Evolutionary conservation across 2,329 filamentous ascomycete genomes (phyloP).

Genomic region (Cladosporium sp.): DNA sequence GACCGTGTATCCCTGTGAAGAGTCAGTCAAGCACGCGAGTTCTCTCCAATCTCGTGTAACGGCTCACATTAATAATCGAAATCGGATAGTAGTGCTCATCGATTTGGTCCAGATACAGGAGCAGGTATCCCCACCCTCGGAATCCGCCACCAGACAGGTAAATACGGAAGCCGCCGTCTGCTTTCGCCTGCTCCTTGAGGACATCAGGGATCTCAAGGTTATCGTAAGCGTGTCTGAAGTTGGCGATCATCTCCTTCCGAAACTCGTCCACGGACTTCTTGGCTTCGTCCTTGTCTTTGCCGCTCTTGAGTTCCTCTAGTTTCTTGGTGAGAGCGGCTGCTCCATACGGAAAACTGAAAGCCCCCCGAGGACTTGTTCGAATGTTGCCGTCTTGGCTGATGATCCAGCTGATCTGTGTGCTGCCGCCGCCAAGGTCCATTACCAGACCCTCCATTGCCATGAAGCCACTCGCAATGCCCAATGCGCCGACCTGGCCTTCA

Average conservation of each 20-base stretch:
- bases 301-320: conserved; percentile 25
- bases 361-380: conserved; percentile 46
- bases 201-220: conserved; percentile 51
- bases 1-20: conserved; percentile 54
- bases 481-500: conserved; percentile 55
- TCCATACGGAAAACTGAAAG: conserved; percentile 63
- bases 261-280: conserved; percentile 32
- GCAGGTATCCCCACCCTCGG: conserved; percentile 80
- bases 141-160: conserved; percentile 90
- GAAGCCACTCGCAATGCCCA: conserved; percentile 74
- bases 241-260: conserved; percentile 21
- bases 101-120: conserved; percentile 64
- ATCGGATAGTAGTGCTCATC: conserved; percentile 72
- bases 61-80: conserved; percentile 58
- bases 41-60: not conserved
- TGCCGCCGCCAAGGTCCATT: conserved; percentile 78
- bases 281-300: conserved; percentile 24
- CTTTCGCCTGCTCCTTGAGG: conserved; percentile 39
- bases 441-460: conserved; percentile 65
- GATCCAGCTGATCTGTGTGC: conserved; percentile 65
- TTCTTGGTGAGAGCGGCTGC: conserved; percentile 48
- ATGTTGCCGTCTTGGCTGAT: conserved; percentile 45
- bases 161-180: conserved; percentile 54
- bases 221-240: conserved; percentile 29
- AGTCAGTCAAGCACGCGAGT: too few species aligned